Base-by-base conservation (phyloP, 257 asterid species). In the Nicotiana noctiflora region DNA sequence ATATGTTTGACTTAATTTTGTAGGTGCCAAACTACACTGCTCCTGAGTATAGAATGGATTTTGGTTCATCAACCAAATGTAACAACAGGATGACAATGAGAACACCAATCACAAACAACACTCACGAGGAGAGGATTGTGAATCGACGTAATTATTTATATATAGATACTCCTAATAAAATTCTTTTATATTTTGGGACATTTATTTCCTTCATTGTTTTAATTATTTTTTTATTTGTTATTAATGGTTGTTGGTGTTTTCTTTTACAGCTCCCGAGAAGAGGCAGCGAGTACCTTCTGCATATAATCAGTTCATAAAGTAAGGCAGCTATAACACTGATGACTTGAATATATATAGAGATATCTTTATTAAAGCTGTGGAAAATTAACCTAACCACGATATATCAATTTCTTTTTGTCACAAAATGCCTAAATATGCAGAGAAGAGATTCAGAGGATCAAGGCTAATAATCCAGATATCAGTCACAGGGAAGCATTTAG, bases 221-320 rank as follows among this genome's bases (percentile, higher is more conserved):
- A 18, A 57, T 6, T 75, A 53, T 32, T 17, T 1, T 25, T 31
- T 5, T 64, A 7, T 74, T 23, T n/a, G 65, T 55, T 52, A 3
- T 46, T 29, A 57, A 60, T 23, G 4, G n/a, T 61, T 8, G 31
- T 55, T 53, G 29, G 29, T n/a, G 8, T 12, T 51, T 29, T 29
- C 21, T 77, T 62, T 84, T 61, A 52, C 97, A 93, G 98, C 98
- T 76, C 98, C 98, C 27, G 98, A 93, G 92, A 93, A 93, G 89
- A 87, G 98, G 83, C 97, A 92, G 84, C 89, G 98, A 53, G 94
- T 93, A 44, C 98, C 98, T 55, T 93, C 98, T 77, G 97, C 98
- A 31, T 93, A 93, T 89, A 93, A 93, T 85, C 98, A 93, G 88
- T 93, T 93, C 92, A 93, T 93, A 86, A 93, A 92, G 97, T 93